A percentile compares a stretch with the other conserved stretches of the same genome.
Conservation (phyloP, 2,329 filamentous ascomycete genomes). For the Aspergillus spinulosporus region DNA sequence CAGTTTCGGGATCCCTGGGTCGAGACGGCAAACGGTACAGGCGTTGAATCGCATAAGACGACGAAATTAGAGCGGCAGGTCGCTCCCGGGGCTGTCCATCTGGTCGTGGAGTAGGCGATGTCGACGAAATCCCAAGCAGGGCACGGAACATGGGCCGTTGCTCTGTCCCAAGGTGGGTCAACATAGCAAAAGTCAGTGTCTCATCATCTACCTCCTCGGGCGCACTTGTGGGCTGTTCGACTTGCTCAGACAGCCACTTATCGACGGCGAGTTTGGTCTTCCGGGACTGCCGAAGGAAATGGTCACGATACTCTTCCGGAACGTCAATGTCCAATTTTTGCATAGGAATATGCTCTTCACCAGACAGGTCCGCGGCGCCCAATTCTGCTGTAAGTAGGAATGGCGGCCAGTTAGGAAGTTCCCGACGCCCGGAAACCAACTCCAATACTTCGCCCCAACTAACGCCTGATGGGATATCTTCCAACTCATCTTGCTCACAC, state of each 20-base stretch:
- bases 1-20: slow-evolving; percentile 82
- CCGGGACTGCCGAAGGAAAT: slow-evolving; percentile 87
- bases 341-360: slow-evolving; percentile 58
- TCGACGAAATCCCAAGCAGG: slow-evolving; percentile 63
- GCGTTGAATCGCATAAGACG: slow-evolving; percentile 76
- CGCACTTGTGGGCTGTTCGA: slow-evolving; percentile 69
- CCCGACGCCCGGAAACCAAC: slow-evolving; percentile 82
- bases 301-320: slow-evolving; percentile 86
- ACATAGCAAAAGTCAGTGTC: slow-evolving; percentile 87
- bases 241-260: slow-evolving; percentile 81
- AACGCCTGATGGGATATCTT: slow-evolving; percentile 62
- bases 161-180: slow-evolving; percentile 77
- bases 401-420: slow-evolving; percentile 85
- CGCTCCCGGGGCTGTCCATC: slow-evolving; percentile 67
- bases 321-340: slow-evolving; percentile 90
- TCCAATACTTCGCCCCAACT: slow-evolving; percentile 97
- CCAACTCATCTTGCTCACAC: slow-evolving; percentile 66
- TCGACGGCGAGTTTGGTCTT: slow-evolving; percentile 92
- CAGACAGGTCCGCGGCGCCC: slow-evolving; percentile 56
- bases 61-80: slow-evolving; percentile 73
- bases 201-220: slow-evolving; percentile 92
- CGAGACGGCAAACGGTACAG: slow-evolving; percentile 72
- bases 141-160: slow-evolving; percentile 81
- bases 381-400: slow-evolving; percentile 69
- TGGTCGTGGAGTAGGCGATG: slow-evolving; percentile 59